phyloP scores from a whole-genome alignment of 148 eudicot genomes.

The Rhododendron ovatum region DNA sequence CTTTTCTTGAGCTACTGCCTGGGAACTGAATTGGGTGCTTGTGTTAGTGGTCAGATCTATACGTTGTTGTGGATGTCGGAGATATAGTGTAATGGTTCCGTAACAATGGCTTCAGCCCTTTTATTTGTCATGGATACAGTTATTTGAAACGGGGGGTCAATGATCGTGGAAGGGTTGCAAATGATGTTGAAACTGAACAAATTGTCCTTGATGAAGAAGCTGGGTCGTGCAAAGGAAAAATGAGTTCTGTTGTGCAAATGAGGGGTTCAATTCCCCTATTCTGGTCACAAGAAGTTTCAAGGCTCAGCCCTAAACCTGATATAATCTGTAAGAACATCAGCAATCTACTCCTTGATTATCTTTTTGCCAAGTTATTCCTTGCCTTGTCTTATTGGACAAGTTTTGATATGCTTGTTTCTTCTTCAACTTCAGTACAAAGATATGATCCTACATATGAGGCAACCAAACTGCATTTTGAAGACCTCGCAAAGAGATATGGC shows the following conservation, averaged over 20 bases:
- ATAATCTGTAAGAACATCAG: constrained; percentile 60
- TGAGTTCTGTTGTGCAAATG: constrained; percentile 99
- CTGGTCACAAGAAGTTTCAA: constrained; percentile 99
- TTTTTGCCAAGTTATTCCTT: neutral
- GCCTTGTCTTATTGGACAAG: neutral
- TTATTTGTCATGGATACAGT: constrained; percentile 36
- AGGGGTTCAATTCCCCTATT: constrained; percentile 99
- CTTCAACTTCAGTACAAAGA: constrained; percentile 77
- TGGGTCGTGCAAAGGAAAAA: constrained; percentile 86
- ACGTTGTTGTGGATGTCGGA: neutral
- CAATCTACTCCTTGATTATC: neutral
- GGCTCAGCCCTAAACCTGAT: constrained; percentile 98
- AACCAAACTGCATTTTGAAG: constrained; percentile 88
- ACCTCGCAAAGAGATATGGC: constrained; percentile 84
- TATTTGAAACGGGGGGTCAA: constrained; percentile 96
- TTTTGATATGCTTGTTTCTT: constrained; percentile 8
- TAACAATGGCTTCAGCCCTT: neutral
- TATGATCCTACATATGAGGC: constrained; percentile 99
- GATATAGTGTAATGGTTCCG: neutral
- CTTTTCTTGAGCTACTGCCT: neutral
- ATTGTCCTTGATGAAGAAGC: constrained; percentile 95
- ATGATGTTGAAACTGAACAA: constrained; percentile 99
- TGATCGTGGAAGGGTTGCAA: constrained; percentile 97
- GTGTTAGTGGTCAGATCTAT: neutral
- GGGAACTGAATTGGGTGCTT: neutral